Percentiles rank a stretch among this genome's conserved stretches.
These are phyloP conservation scores for Fomitopsis serialis DNA, from an alignment of 768 basidiomycete genomes.

Conservation along the genomic window DNA sequence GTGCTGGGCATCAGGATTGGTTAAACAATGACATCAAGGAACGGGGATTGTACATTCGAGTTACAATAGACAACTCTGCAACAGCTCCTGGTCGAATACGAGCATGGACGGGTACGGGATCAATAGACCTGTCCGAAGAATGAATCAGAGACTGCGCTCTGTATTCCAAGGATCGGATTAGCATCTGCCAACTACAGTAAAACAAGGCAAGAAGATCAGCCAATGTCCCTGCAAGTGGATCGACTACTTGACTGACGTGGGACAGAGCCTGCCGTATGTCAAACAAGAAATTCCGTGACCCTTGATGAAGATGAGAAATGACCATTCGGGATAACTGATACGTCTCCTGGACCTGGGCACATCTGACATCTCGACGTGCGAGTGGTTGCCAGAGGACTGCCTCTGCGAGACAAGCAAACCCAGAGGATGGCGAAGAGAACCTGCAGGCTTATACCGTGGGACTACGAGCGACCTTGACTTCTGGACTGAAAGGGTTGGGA, in stretches of 20 bases:
- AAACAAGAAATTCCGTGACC: neutral
- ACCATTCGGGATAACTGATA: neutral
- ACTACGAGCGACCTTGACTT: neutral
- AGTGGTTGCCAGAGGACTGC: neutral
- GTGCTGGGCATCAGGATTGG: slow-evolving; percentile 78
- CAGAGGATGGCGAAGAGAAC: no score
- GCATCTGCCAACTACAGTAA: neutral
- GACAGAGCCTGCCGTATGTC: neutral
- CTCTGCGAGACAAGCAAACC: neutral
- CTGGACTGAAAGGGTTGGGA: slow-evolving; percentile 14
- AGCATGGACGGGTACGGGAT: no score
- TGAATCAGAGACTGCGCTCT: no score
- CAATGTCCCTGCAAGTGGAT: no score
- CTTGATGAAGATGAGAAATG: neutral
- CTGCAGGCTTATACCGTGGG: neutral
- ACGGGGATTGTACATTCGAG: no score
- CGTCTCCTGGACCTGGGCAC: neutral
- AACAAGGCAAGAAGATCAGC: no score
- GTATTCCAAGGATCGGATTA: neutral
- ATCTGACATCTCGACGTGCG: neutral
- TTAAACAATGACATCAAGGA: neutral
- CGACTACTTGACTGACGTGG: no score
- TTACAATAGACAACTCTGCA: no score
- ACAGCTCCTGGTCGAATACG: no score
- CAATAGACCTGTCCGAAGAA: no score